Conservation (phyloP, 106 monocot genomes). For the Narthecium ossifragum region DNA sequence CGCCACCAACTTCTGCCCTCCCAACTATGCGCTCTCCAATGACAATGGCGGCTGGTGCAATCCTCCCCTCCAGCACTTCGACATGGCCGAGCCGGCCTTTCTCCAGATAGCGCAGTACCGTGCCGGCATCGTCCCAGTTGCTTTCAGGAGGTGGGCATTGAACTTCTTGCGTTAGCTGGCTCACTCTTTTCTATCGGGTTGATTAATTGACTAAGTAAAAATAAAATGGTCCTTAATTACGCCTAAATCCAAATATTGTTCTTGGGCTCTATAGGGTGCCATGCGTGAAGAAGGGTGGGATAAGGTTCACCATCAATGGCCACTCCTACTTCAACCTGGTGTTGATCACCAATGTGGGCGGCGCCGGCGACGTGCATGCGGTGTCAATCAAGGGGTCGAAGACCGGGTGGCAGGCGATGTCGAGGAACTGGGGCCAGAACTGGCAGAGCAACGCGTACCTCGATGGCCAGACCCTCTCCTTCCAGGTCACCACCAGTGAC, state of each 20-base stretch:
- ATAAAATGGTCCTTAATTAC: no score
- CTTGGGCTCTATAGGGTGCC: constrained; percentile 31
- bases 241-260: no score
- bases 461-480: constrained; percentile 63
- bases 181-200: no score
- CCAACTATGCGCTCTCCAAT: constrained; percentile 39
- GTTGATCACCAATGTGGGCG: constrained; percentile 61
- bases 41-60: constrained; percentile 61
- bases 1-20: constrained; percentile 53
- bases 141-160: constrained; percentile 27
- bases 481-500: constrained; percentile 79
- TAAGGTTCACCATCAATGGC: constrained; percentile 67
- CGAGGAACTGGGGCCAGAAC: constrained; percentile 81
- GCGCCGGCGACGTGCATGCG: constrained; percentile 60
- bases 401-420: constrained; percentile 64
- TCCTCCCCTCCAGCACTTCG: constrained; percentile 53
- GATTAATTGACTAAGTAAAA: no score
- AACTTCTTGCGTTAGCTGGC: no score
- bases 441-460: constrained; percentile 83
- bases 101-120: constrained; percentile 44
- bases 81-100: constrained; percentile 48
- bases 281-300: constrained; percentile 65
- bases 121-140: constrained; percentile 41
- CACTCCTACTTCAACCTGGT: constrained; percentile 83
- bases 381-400: constrained; percentile 60